Evolutionary conservation across 75 land plant species (phyloP).

Genomic region (Chamaecyparis obtusa): DNA sequence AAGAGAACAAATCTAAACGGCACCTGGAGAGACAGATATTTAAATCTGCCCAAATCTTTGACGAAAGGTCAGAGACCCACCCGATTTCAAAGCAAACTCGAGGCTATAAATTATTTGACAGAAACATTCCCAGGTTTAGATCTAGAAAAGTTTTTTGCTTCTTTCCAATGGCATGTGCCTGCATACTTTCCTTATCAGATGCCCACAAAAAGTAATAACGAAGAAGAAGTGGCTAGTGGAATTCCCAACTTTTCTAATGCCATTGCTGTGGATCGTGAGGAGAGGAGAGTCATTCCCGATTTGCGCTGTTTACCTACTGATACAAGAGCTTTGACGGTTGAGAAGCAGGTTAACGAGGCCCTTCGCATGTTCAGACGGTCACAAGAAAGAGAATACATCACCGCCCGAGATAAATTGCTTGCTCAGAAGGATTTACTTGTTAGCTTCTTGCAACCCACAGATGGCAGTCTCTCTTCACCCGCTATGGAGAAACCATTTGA

Average conservation of each 20-base stretch:
- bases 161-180: constrained; percentile 65
- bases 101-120: constrained; percentile 32
- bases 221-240: not conserved
- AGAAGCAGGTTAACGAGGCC: not conserved
- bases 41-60: constrained; percentile 33
- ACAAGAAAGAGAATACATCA: not conserved
- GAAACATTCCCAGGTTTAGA: constrained; percentile 44
- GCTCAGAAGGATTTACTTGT: constrained; percentile 6
- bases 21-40: constrained; percentile 48
- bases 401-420: not conserved
- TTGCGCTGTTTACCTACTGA: not conserved
- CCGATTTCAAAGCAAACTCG: constrained; percentile 45
- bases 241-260: not conserved
- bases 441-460: not conserved
- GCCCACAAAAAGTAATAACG: not conserved
- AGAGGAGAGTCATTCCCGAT: not conserved
- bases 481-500: not conserved
- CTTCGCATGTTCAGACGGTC: not conserved
- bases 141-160: constrained; percentile 52
- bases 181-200: not conserved
- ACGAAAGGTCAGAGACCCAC: not conserved
- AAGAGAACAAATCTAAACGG: constrained; percentile 33
- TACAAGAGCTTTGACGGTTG: not conserved
- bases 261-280: not conserved
- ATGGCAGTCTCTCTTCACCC: not conserved